Evolutionary conservation across 2,329 filamentous ascomycete species (phyloP), one percentile per base, ranked within the genome.

Genomic region (Capronia americana): DNA sequence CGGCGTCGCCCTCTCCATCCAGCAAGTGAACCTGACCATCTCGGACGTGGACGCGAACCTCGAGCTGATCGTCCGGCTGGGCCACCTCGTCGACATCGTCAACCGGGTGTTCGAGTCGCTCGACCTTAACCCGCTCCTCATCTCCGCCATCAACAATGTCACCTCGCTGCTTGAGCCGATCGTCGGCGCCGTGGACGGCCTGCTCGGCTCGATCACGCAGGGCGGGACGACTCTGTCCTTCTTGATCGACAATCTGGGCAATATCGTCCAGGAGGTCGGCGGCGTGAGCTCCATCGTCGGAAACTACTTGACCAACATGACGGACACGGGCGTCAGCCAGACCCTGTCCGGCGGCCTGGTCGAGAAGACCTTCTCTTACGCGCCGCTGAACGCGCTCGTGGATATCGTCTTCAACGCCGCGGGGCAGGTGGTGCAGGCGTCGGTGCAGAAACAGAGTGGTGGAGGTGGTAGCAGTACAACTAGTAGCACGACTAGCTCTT

Each of bases 21-120:
- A 81, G 65, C 81, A 83, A 70, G 79, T 89, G 73, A 88, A 88
- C 75, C 82, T 89, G 72, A 88, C 86, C 20, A 88, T 89, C 65
- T 78, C 82, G 12, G 86, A 88, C 69, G 85, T 89, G 5, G 79
- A 85, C 28, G 86, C 85, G 1, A 76, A 88, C 69, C 79, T 88
- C 23, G 85, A 88, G 66, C 79, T 89, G 6, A 81, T 87, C 61
- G 84, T 88, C 46, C 82, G 87, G 23, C 79, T 89, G 8, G 86
- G 86, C 44, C 82, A 88, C 73, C 78, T 88, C 20, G 86, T 87
- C 32, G 80, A 85, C 63, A 87, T 88, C 57, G 86, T 89, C 60
- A 86, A 87, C 75, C 82, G 86, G 28, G 87, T 87, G 1, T 84
- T 88, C 61, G 77, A 83, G 30, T 85, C 84, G 2, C 77, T 88